Evolutionary conservation across 139 green algal species (phyloP), one percentile per base, ranked within the genome.

Genomic region (Astrephomene gubernaculifera): DNA sequence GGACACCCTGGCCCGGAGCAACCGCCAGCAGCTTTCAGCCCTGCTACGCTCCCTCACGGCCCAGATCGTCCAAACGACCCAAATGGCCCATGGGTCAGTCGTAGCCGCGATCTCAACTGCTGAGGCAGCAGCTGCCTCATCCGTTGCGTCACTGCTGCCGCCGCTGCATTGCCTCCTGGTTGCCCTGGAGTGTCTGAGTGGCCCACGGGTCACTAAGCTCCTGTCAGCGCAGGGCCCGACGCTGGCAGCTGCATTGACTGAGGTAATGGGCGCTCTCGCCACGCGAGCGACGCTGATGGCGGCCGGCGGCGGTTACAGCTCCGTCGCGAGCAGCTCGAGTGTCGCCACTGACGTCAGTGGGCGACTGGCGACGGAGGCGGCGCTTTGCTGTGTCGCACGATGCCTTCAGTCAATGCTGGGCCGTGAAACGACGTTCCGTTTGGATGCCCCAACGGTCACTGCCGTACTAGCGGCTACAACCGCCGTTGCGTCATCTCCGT

Each of bases 121-220:
- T 39, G 39, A 22, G 52, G 3, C 19, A 36, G 36, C 71, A 19
- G 27, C 72, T 19, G n/a, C n/a, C n/a, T n/a, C n/a, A n/a, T n/a
- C n/a, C n/a, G n/a, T n/a, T 17, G 57, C n/a, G 2, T 22, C 33
- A 19, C 61, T 73, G 19, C 6, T 83, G 41, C 61, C 76, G 41
- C 76, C 41, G n/a, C 76, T 83, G 41, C 76, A 83, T 2, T 83
- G 76, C 76, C 76, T 83, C 60, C 61, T 83, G 41, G 21, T 64
- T 10, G 33, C 21, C 39, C 76, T 83, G n/a, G 76, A 83, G 76
- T 52, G 61, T 41, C 41, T 64, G n/a, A 35, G 4, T n/a, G 61
- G 61, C 41, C 61, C 76, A 33, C 60, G 76, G 3, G 61, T 36
- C 7, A 39, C 61, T 1, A 45, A 27, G 61, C 29, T 83, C 21